phyloP scores from a whole-genome alignment of 83 land plant species.

The Larix sibirica region DNA sequence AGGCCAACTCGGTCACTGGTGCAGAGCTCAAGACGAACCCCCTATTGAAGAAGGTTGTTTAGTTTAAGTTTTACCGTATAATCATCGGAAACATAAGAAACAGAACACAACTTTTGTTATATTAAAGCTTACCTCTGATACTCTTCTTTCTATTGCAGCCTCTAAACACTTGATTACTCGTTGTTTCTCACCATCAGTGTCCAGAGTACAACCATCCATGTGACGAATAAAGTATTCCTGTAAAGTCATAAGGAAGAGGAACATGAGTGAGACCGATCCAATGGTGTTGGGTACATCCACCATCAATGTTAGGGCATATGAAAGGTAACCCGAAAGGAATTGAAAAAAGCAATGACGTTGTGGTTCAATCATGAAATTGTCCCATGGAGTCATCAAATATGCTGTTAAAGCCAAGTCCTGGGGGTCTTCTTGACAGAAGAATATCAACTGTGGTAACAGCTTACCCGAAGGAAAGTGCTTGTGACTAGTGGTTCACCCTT shows the following conservation, averaged over 20 bases:
- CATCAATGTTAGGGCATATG: neutral
- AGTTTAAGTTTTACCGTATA: neutral
- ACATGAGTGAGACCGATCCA: neutral
- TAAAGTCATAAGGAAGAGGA: neutral
- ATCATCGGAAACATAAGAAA: neutral
- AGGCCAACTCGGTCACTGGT: conserved; percentile 62
- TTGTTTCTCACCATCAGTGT: conserved; percentile 32
- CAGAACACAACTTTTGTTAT: neutral
- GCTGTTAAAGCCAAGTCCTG: too few relatives aligned
- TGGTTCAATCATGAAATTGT: too few relatives aligned
- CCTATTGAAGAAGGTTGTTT: conserved; percentile 50
- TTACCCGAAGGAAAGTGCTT: too few relatives aligned
- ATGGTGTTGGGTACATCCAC: neutral
- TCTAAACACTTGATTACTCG: conserved; percentile 37
- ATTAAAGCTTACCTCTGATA: conserved; percentile 37
- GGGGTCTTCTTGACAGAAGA: too few relatives aligned
- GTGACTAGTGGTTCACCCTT: too few relatives aligned
- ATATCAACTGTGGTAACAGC: too few relatives aligned
- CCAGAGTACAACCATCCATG: conserved; percentile 44
- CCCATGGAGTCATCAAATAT: too few relatives aligned
- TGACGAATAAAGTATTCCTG: conserved; percentile 67
- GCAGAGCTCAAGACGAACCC: conserved; percentile 65
- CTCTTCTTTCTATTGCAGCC: conserved; percentile 57
- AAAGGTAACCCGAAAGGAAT: too few relatives aligned
- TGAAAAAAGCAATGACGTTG: too few relatives aligned